Evolutionary conservation across 2,329 filamentous ascomycete genomes (phyloP).

Genomic region (Pestalotiopsis sp.): DNA sequence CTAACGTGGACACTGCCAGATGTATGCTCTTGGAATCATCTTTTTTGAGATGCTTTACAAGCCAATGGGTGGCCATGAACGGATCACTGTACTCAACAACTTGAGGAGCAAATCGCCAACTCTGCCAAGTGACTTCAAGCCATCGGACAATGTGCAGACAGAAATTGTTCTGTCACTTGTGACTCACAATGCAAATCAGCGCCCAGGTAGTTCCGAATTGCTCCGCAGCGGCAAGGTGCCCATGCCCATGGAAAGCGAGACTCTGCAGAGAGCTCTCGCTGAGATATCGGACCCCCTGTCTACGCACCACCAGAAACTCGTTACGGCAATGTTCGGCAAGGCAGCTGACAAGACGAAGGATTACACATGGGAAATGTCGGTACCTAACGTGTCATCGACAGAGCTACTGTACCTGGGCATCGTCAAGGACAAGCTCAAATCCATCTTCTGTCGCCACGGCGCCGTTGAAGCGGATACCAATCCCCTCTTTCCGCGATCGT

Average conservation of each 20-base stretch:
- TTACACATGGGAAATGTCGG: constrained; percentile 74
- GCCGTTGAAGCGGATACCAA: constrained; percentile 80
- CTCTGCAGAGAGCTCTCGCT: constrained; percentile 79
- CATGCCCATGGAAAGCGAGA: constrained; percentile 90
- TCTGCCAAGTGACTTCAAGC: constrained; percentile 74
- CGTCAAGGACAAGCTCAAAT: constrained; percentile 73
- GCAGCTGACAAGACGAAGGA: constrained; percentile 80
- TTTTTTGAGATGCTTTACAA: constrained; percentile 96
- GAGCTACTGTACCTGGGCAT: constrained; percentile 73
- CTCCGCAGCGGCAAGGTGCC: constrained; percentile 86
- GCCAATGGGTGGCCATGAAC: constrained; percentile 64
- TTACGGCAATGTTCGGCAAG: constrained; percentile 80
- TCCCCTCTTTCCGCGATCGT: constrained; percentile 79
- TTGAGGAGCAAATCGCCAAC: constrained; percentile 69
- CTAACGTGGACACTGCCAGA: constrained; percentile 47
- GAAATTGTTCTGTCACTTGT: constrained; percentile 80
- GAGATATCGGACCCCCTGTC: constrained; percentile 81
- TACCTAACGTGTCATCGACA: constrained; percentile 51
- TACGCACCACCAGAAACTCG: constrained; percentile 86
- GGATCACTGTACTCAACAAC: constrained; percentile 64
- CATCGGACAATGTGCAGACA: constrained; percentile 71
- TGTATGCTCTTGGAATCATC: constrained; percentile 97
- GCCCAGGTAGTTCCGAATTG: constrained; percentile 81
- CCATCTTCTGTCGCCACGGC: constrained; percentile 86
- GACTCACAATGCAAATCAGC: constrained; percentile 78